Evolutionary conservation across 305 asterid species (phyloP), one percentile per base, ranked within the genome.

Genomic region (Stenogyne calaminthoides): DNA sequence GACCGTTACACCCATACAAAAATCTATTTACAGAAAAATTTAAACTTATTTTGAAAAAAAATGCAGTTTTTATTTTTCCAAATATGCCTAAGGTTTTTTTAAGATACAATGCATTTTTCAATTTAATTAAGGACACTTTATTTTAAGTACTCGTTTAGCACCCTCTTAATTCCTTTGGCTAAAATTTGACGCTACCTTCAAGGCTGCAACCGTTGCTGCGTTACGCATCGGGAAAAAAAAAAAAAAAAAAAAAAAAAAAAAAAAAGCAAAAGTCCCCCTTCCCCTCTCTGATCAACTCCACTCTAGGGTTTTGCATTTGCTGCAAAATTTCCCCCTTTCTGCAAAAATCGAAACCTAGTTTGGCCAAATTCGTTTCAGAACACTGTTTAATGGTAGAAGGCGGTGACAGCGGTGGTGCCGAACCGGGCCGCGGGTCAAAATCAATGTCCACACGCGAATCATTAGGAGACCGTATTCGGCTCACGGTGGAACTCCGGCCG

Each of bases 401-500:
- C 83, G 80, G 76, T 25, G 83, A 37, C 36, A 73, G 55, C 7
- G 71, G 76, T 69, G 87, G 81, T 7, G 62, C 84, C 29, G 84
- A 67, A 18, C 40, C 83, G 71, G 81, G 72, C 29, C 37, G 76
- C 58, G 77, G 78, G 80, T 65, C 88, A 9, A 88, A 88, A 70
- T 71, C 83, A 36, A 71, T 85, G 65, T 81, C 91, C 57, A 77
- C 86, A 44, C 84, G 75, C 80, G 96, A 92, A 79, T 82, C 85
- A 16, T 70, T 76, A 75, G 97, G 87, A 72, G 96, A 78, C 56
- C 97, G 99, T 73, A 83, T 84, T 69, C 85, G 98, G 77, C 90
- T 95, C 71, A 73, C 82, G 73, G 93, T 95, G 67, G 92, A 92
- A 76, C 91, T 95, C 71, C 87, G 93, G 61, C 96, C 98, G 7